Percentiles rank a stretch among this genome's conserved stretches.
Conservation (phyloP, 2,329 filamentous ascomycete species). For the Pseudocercospora crystallina region DNA sequence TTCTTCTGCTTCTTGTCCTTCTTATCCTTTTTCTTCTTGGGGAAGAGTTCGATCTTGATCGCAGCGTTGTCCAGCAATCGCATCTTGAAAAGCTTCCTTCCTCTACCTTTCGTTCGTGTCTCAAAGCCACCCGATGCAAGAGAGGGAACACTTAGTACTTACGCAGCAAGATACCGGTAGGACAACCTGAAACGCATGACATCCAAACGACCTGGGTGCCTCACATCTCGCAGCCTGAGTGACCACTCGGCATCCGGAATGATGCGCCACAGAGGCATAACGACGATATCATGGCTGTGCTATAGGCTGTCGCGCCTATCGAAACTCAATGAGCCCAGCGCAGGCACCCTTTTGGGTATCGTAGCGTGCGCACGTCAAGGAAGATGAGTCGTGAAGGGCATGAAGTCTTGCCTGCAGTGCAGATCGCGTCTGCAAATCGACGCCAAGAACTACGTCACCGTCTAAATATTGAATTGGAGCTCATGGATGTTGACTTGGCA, state of each 20-base stretch:
- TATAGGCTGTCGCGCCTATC: too few relatives aligned
- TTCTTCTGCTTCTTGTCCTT: conserved; percentile 7
- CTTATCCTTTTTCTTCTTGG: conserved; percentile 11
- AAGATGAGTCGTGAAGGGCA: too few relatives aligned
- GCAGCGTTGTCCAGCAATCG: conserved; percentile 16
- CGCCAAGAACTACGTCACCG: too few relatives aligned
- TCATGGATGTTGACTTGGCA: too few relatives aligned
- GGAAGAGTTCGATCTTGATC: conserved; percentile 16
- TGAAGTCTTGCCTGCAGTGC: too few relatives aligned
- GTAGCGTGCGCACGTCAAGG: too few relatives aligned
- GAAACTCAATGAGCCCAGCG: too few relatives aligned
- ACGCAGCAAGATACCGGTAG: neutral
- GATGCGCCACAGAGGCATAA: neutral
- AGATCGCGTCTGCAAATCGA: too few relatives aligned
- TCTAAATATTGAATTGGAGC: too few relatives aligned
- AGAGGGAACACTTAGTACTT: neutral
- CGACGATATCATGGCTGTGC: too few relatives aligned
- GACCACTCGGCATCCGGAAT: neutral
- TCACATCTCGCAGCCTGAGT: neutral
- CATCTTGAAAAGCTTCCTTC: conserved; percentile 2
- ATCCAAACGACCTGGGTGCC: neutral
- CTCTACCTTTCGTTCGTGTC: neutral
- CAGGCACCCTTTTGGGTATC: too few relatives aligned
- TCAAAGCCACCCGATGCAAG: neutral
- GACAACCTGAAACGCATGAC: too few relatives aligned